Conservation (phyloP, 2,329 filamentous ascomycete genomes). For the Cytospora schulzeri region DNA sequence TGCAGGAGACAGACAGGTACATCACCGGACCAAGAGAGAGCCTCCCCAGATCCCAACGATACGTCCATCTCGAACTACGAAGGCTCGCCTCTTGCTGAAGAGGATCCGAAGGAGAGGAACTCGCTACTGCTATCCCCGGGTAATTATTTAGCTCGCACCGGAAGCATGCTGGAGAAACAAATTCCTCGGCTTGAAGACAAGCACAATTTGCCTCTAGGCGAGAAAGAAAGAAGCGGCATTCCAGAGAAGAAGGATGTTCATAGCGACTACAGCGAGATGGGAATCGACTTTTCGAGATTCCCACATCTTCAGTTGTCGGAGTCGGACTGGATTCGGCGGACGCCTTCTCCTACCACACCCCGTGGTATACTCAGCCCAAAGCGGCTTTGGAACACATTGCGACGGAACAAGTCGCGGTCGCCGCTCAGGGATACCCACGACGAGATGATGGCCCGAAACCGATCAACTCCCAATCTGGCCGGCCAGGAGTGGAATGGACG, state of each 20-base stretch:
- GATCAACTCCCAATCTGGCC: conserved; percentile 17
- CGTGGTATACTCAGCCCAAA: conserved; percentile 22
- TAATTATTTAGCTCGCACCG: background rate
- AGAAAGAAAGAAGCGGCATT: background rate
- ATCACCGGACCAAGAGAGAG: background rate
- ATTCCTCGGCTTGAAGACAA: background rate
- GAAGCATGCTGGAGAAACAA: background rate
- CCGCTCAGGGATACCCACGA: conserved; percentile 6
- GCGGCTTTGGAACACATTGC: conserved; percentile 24
- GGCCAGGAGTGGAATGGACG: conserved; percentile 11
- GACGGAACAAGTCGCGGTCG: conserved; percentile 25
- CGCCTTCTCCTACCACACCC: conserved; percentile 22
- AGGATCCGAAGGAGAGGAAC: background rate
- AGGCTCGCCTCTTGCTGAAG: background rate
- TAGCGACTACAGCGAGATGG: background rate
- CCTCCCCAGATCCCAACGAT: background rate
- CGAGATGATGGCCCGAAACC: conserved; percentile 14
- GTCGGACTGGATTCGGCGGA: conserved; percentile 20
- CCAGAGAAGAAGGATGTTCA: background rate
- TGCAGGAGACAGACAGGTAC: conserved; percentile 10
- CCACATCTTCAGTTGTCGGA: conserved; percentile 23
- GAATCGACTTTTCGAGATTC: conserved; percentile 20
- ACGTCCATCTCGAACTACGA: conserved; percentile 21
- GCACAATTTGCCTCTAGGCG: background rate
- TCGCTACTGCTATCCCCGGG: conserved; percentile 1